Evolutionary conservation across 1,139 yeast genomes (phyloP).

Genomic region (Kluyveromyces sp.): DNA sequence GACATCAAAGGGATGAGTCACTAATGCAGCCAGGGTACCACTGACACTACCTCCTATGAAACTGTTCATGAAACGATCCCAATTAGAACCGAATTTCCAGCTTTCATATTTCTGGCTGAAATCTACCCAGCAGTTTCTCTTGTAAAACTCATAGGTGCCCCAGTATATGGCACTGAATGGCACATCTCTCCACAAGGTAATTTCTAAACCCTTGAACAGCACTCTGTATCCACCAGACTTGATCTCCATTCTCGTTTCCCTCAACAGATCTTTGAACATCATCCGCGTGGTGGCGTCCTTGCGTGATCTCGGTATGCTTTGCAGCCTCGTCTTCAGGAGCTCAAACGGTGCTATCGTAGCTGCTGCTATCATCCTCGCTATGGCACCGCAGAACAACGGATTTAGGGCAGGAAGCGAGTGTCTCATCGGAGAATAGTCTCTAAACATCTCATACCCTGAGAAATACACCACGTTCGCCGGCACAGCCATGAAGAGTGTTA

Average conservation of each 20-base stretch:
- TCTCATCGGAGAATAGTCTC: conserved; percentile 64
- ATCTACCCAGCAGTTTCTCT: conserved; percentile 18
- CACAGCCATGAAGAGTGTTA: conserved; percentile 80
- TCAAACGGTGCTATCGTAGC: conserved; percentile 85
- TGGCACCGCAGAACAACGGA: conserved; percentile 79
- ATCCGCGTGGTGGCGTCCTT: conserved; percentile 23
- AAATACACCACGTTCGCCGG: conserved; percentile 93
- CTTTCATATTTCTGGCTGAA: conserved; percentile 13
- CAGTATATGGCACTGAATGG: conserved; percentile 96
- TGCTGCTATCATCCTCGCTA: conserved; percentile 80
- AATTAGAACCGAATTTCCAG: conserved; percentile 34
- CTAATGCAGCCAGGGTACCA: conserved; percentile 78
- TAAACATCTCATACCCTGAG: conserved; percentile 81
- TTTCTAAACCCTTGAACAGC: conserved; percentile 74
- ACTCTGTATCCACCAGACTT: conserved; percentile 52
- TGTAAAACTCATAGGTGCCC: conserved; percentile 66
- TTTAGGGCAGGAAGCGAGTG: conserved; percentile 44
- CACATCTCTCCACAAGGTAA: conserved; percentile 94
- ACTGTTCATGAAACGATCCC: conserved; percentile 60
- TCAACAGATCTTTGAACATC: conserved; percentile 43
- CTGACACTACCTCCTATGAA: conserved; percentile 80
- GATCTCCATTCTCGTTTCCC: conserved; percentile 53
- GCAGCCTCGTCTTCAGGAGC: conserved; percentile 77
- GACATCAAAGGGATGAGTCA: conserved; percentile 93
- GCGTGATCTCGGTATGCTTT: conserved; percentile 60